A percentile compares a stretch with the other conserved stretches of the same genome.
These are phyloP conservation scores for Magnolia officinalis DNA, from an alignment of 164 flowering plant genomes.

Conservation along the genomic window DNA sequence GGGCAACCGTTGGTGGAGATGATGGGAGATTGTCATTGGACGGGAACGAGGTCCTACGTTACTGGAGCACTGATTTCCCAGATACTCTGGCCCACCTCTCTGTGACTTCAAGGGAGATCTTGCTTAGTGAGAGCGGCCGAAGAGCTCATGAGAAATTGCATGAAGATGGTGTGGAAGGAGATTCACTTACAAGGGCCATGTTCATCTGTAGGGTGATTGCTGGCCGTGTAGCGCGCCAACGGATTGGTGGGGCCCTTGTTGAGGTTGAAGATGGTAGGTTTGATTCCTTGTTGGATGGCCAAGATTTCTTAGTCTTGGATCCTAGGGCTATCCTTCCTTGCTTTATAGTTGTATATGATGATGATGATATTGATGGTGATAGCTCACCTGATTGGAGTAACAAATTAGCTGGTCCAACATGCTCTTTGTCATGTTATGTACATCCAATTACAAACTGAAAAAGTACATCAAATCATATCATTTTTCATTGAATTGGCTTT, in stretches of 20 bases:
- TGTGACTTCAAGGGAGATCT: not conserved
- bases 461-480: not conserved
- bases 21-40: not conserved
- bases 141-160: not conserved
- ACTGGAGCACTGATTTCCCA: not conserved
- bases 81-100: not conserved
- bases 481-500: too few relatives aligned
- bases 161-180: not conserved
- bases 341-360: not conserved
- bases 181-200: not conserved
- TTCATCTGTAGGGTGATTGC: not conserved
- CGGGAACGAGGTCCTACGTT: not conserved
- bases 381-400: not conserved
- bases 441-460: not conserved
- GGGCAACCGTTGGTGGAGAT: not conserved
- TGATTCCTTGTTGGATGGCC: not conserved
- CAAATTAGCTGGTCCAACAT: not conserved
- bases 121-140: not conserved
- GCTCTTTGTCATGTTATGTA: not conserved
- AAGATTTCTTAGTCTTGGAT: not conserved
- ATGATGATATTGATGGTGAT: not conserved
- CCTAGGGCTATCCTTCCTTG: not conserved
- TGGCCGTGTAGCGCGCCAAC: not conserved
- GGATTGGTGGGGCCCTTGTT: not conserved
- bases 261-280: not conserved